These are phyloP conservation scores for Eutrema japonicum DNA, from an alignment of 345 rosid genomes.

Conservation along the genomic window DNA sequence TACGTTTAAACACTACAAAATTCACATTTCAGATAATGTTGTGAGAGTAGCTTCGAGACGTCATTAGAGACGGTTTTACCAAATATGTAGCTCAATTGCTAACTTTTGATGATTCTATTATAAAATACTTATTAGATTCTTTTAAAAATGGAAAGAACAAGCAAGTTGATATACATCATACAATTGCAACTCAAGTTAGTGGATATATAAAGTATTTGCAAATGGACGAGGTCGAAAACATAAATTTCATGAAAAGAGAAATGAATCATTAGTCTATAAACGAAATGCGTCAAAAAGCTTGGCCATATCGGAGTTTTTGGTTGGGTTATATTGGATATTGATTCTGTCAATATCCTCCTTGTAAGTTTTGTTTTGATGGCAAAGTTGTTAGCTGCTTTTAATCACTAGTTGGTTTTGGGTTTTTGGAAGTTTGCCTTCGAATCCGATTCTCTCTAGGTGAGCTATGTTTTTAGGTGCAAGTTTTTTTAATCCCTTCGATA, in stretches of 20 bases:
- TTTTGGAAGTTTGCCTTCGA: too few species aligned
- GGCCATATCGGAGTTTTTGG: slow-evolving; percentile 31
- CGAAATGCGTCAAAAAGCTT: slow-evolving; percentile 41
- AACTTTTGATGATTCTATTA: neutral
- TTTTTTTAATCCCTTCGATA: too few species aligned
- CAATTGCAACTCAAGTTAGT: slow-evolving; percentile 30
- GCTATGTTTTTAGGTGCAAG: too few species aligned
- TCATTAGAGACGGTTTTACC: neutral
- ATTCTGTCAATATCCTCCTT: too few species aligned
- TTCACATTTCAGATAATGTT: neutral
- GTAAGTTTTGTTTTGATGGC: too few species aligned
- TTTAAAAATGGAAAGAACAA: neutral
- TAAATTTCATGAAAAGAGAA: slow-evolving; percentile 36
- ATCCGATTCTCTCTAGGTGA: too few species aligned
- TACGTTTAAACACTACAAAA: neutral
- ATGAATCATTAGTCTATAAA: slow-evolving; percentile 28
- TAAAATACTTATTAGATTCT: neutral
- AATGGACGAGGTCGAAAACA: slow-evolving; percentile 32
- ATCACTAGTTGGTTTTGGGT: too few species aligned
- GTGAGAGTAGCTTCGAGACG: neutral
- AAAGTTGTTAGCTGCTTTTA: too few species aligned
- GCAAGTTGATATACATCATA: slow-evolving; percentile 18
- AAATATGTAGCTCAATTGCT: neutral
- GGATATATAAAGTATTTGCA: slow-evolving; percentile 38
- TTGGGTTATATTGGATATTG: neutral